Conservation (phyloP, 1,139 yeast species). For the Sugiyamaella japonica region DNA sequence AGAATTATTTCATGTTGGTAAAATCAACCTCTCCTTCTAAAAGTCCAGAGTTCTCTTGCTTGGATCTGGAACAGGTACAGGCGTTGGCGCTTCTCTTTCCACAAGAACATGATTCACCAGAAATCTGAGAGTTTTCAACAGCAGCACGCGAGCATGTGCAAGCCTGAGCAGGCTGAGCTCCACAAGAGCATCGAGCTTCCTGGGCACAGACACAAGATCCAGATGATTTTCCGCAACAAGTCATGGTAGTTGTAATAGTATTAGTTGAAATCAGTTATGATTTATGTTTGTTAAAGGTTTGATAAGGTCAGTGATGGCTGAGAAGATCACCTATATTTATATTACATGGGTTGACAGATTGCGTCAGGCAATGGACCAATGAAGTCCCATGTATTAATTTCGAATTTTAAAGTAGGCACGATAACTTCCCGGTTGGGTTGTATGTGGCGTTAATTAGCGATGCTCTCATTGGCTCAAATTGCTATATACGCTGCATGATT, state of each 20-base stretch:
- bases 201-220: conserved; percentile 43
- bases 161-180: conserved; percentile 43
- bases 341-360: background rate
- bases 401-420: too few species aligned
- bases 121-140: conserved; percentile 37
- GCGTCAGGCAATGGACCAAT: background rate
- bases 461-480: background rate
- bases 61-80: conserved; percentile 45
- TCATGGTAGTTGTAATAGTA: conserved; percentile 19
- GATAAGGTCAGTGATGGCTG: background rate
- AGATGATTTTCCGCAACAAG: conserved; percentile 42
- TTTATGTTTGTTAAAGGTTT: background rate
- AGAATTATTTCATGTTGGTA: conserved; percentile 40
- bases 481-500: background rate
- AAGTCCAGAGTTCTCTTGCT: conserved; percentile 36
- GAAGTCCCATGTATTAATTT: background rate
- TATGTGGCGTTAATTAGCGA: background rate
- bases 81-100: conserved; percentile 43
- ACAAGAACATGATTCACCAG: conserved; percentile 42
- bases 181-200: conserved; percentile 47
- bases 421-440: background rate
- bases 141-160: conserved; percentile 43
- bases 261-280: background rate
- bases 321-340: background rate
- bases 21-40: conserved; percentile 46